Percentiles rank a stretch among this genome's conserved stretches.
phyloP scores from a whole-genome alignment of 2,329 filamentous ascomycete genomes.

The Septoria linicola region DNA sequence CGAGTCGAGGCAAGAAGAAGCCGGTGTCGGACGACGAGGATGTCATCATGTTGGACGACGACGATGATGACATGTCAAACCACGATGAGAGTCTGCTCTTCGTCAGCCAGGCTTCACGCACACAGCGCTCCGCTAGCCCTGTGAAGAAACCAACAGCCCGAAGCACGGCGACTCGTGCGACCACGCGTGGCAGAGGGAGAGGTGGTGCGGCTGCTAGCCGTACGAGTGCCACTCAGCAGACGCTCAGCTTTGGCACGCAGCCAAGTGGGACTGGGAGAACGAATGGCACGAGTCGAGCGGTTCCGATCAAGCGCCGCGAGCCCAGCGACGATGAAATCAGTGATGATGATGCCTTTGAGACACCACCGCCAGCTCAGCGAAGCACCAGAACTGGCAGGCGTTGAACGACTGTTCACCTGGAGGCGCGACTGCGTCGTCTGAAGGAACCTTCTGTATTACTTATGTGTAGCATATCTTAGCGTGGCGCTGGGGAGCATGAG shows the following conservation, averaged over 20 bases:
- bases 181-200: slow-evolving; percentile 22
- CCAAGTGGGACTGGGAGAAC: slow-evolving; percentile 15
- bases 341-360: slow-evolving; percentile 42
- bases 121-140: slow-evolving; percentile 24
- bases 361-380: slow-evolving; percentile 31
- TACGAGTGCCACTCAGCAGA: slow-evolving; percentile 23
- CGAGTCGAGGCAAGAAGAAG: slow-evolving; percentile 43
- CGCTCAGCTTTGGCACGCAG: slow-evolving; percentile 27
- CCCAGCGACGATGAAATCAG: slow-evolving; percentile 44
- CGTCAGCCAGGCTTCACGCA: slow-evolving; percentile 35
- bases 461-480: background rate
- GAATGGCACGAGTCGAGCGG: slow-evolving; percentile 17
- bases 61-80: slow-evolving; percentile 49
- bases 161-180: slow-evolving; percentile 22
- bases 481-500: too few relatives aligned
- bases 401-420: slow-evolving; percentile 3
- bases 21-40: slow-evolving; percentile 43
- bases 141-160: slow-evolving; percentile 29
- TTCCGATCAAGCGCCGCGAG: slow-evolving; percentile 33
- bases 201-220: slow-evolving; percentile 12
- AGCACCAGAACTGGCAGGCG: slow-evolving; percentile 21
- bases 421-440: background rate
- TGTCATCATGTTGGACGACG: slow-evolving; percentile 45
- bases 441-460: background rate
- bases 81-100: slow-evolving; percentile 39